Percentiles rank a stretch among this genome's conserved stretches.
Conservation (phyloP, 2,329 filamentous ascomycete genomes). For the Aspergillus uvarum region DNA sequence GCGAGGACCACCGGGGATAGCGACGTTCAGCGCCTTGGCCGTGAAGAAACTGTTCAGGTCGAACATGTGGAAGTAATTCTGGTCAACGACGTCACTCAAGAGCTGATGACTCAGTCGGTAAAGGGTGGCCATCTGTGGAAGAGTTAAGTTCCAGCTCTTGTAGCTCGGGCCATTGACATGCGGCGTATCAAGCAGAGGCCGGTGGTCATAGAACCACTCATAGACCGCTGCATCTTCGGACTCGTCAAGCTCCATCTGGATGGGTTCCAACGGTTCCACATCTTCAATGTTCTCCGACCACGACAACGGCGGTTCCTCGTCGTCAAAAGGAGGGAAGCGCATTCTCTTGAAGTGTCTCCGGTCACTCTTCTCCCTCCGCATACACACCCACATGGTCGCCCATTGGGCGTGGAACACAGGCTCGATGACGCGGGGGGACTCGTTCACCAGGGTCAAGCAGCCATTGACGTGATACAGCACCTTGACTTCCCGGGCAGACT, state of each 20-base stretch:
- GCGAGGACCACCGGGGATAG: constrained; percentile 92
- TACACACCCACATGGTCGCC: constrained; percentile 99
- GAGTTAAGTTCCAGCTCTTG: constrained; percentile 86
- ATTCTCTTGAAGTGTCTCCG: constrained; percentile 96
- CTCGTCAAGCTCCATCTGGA: constrained; percentile 97
- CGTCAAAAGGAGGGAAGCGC: constrained; percentile 97
- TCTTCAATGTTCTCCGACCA: constrained; percentile 99
- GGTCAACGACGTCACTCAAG: constrained; percentile 86
- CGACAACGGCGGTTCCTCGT: constrained; percentile 94
- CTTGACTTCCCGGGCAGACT: constrained; percentile 92
- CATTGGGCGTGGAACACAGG: constrained; percentile 97
- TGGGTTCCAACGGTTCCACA: constrained; percentile 93
- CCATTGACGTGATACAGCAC: constrained; percentile 98
- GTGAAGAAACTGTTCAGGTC: constrained; percentile 93
- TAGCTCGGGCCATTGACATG: constrained; percentile 98
- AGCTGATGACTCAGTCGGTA: constrained; percentile 90
- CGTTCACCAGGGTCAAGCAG: constrained; percentile 93
- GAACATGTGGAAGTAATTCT: constrained; percentile 98
- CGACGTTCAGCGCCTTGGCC: constrained; percentile 94
- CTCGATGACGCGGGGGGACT: constrained; percentile 93
- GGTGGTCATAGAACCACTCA: constrained; percentile 97
- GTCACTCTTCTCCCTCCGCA: constrained; percentile 97
- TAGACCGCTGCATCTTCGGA: constrained; percentile 86
- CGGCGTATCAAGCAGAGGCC: constrained; percentile 82
- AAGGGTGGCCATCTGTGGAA: constrained; percentile 94